These are phyloP conservation scores for Raphanus hybrid DNA, from an alignment of 441 rosid genomes.

Conservation along the genomic window DNA sequence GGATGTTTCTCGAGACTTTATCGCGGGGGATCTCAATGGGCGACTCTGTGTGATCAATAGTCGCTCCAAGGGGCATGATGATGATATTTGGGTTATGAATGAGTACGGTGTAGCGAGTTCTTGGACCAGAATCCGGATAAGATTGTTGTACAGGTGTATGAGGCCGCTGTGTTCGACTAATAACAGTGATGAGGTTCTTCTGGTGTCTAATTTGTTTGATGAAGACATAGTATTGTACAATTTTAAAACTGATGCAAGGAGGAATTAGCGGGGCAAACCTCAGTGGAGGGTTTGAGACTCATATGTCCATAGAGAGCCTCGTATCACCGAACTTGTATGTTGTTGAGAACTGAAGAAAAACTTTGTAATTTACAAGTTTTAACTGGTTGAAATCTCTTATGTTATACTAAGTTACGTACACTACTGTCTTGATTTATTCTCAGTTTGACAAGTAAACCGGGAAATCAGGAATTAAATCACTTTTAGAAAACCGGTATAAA, in stretches of 20 bases:
- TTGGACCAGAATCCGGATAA: slow-evolving; percentile 47
- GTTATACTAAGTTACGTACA: too few species aligned
- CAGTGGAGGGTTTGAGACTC: too few species aligned
- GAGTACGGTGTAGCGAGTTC: slow-evolving; percentile 45
- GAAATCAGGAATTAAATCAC: neutral
- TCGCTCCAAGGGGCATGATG: slow-evolving; percentile 34
- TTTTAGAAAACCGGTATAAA: neutral
- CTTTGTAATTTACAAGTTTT: neutral
- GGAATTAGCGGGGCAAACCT: slow-evolving; percentile 26
- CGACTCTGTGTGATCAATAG: slow-evolving; percentile 45
- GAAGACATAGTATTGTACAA: slow-evolving; percentile 50
- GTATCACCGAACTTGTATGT: slow-evolving; percentile 45
- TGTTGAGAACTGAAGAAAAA: neutral
- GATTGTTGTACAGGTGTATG: slow-evolving; percentile 43
- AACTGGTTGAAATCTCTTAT: too few species aligned
- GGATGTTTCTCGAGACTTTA: neutral
- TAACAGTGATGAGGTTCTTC: slow-evolving; percentile 39
- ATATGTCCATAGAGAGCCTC: slow-evolving; percentile 51
- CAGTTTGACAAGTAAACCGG: slow-evolving; percentile 12
- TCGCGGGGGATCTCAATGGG: slow-evolving; percentile 22
- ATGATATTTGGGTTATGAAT: slow-evolving; percentile 54
- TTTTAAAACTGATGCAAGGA: slow-evolving; percentile 30
- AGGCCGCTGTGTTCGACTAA: slow-evolving; percentile 45
- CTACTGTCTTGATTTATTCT: too few species aligned
- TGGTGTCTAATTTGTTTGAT: slow-evolving; percentile 50